Evolutionary conservation across 1,284 basidiomycete genomes (phyloP).

Genomic region (Wallemia mellicola): DNA sequence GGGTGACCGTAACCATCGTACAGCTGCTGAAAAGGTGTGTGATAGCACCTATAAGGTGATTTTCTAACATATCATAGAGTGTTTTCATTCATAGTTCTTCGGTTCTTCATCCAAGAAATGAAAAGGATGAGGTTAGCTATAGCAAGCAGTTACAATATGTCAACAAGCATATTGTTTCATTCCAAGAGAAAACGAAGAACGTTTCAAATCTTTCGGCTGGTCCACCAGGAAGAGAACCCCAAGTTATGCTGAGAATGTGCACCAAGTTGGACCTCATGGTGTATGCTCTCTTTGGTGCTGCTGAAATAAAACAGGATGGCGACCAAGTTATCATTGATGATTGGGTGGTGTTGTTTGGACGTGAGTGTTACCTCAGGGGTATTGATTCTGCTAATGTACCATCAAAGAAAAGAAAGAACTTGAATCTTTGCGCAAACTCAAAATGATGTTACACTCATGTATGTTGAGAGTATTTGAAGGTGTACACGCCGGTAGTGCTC

Average conservation of each 20-base stretch:
- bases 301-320: conserved; percentile 31
- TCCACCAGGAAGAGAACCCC: conserved; percentile 18
- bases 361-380: background rate
- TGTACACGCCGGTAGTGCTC: conserved; percentile 16
- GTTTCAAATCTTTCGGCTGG: conserved; percentile 20
- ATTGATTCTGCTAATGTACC: background rate
- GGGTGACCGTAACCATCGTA: conserved; percentile 42
- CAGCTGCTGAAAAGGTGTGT: conserved; percentile 55
- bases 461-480: conserved; percentile 81
- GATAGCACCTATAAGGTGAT: background rate
- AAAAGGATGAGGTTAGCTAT: conserved; percentile 20
- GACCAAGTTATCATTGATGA: conserved; percentile 18
- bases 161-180: conserved; percentile 58
- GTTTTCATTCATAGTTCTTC: conserved; percentile 44
- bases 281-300: conserved; percentile 75
- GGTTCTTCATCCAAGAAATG: conserved; percentile 47
- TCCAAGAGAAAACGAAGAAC: conserved; percentile 57
- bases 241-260: conserved; percentile 46
- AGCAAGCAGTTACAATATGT: conserved; percentile 17
- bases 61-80: background rate
- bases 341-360: background rate
- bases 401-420: conserved; percentile 38
- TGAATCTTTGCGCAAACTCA: conserved; percentile 57
- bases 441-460: conserved; percentile 48
- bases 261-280: conserved; percentile 67